phyloP scores from a whole-genome alignment of 768 basidiomycete genomes.

The Boletellus ananas region DNA sequence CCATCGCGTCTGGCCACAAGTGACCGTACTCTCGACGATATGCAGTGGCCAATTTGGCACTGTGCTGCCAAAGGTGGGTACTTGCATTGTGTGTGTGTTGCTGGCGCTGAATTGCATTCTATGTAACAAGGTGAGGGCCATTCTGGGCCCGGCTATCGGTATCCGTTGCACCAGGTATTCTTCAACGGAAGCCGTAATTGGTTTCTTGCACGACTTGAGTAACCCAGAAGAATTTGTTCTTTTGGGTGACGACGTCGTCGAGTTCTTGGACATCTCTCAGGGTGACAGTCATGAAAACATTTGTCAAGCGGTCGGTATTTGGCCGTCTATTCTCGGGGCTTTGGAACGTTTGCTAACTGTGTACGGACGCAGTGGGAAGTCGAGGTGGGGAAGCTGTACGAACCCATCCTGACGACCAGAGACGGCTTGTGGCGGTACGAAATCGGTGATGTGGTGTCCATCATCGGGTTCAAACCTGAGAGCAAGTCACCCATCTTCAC shows the following conservation, averaged over 20 bases:
- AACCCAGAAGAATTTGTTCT: constrained; percentile 11
- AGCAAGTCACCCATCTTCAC: constrained; percentile 8
- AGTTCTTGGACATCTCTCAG: constrained; percentile 18
- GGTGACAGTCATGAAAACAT: constrained; percentile 13
- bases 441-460: constrained; percentile 14
- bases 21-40: neutral
- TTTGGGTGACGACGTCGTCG: neutral
- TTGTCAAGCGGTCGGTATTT: constrained; percentile 13
- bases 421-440: constrained; percentile 23
- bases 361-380: constrained; percentile 11
- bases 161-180: constrained; percentile 7
- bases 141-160: constrained; percentile 8
- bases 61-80: constrained; percentile 12
- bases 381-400: constrained; percentile 14
- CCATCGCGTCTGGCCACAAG: constrained; percentile 15
- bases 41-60: constrained; percentile 11
- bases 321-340: neutral
- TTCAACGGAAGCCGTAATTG: constrained; percentile 10
- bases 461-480: constrained; percentile 12
- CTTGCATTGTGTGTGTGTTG: too few relatives aligned
- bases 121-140: constrained; percentile 15
- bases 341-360: neutral
- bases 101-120: too few relatives aligned
- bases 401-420: constrained; percentile 18
- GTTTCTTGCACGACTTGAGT: neutral